Evolutionary conservation across 306 rosid species (phyloP).

Genomic region (Crotalaria pallida): DNA sequence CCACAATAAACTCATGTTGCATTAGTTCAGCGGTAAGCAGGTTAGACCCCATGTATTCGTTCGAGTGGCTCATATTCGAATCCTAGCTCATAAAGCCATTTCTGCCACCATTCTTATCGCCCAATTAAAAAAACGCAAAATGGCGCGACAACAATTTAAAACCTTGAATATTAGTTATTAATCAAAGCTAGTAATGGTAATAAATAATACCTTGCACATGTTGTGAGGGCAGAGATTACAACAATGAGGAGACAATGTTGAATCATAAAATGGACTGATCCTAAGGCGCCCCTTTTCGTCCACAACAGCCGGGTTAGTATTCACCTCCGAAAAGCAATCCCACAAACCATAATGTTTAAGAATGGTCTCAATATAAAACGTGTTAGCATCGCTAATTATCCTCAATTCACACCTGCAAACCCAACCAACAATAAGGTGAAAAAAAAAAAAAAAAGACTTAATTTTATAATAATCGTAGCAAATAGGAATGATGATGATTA

Average conservation of each 20-base stretch:
- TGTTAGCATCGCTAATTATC: slow-evolving; percentile 75
- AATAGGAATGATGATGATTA: not conserved
- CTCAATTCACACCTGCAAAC: slow-evolving; percentile 60
- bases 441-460: not conserved
- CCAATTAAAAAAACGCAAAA: too few relatives aligned
- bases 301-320: slow-evolving; percentile 50
- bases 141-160: too few relatives aligned
- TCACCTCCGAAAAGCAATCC: slow-evolving; percentile 55
- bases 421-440: too few relatives aligned
- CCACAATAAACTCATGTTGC: too few relatives aligned
- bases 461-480: not conserved
- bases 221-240: slow-evolving; percentile 64
- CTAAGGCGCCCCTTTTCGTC: slow-evolving; percentile 53
- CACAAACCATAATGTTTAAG: slow-evolving; percentile 55
- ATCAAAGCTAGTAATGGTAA: too few relatives aligned
- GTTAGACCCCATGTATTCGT: too few relatives aligned
- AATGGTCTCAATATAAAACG: slow-evolving; percentile 55
- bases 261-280: slow-evolving; percentile 51
- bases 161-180: too few relatives aligned
- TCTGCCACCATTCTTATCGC: too few relatives aligned
- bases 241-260: slow-evolving; percentile 46
- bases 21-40: too few relatives aligned
- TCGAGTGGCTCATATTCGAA: too few relatives aligned
- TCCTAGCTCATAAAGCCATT: too few relatives aligned
- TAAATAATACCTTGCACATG: slow-evolving; percentile 66